Percentiles rank a stretch among this genome's conserved stretches.
phyloP scores from a whole-genome alignment of 2,329 filamentous ascomycete genomes.

The Alternaria gansuensis region DNA sequence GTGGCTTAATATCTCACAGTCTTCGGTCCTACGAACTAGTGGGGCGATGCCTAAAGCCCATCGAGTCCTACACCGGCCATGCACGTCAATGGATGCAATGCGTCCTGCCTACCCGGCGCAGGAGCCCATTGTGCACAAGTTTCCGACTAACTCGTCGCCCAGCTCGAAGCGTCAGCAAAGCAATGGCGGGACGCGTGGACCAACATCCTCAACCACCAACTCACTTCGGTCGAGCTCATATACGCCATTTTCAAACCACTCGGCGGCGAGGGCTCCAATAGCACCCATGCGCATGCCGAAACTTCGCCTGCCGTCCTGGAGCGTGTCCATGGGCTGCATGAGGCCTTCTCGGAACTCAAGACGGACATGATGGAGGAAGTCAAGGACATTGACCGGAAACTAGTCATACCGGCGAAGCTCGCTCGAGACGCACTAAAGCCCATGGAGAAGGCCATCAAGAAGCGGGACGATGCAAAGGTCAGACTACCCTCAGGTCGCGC shows the following conservation, averaged over 20 bases:
- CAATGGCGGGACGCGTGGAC: constrained; percentile 83
- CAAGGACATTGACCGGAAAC: constrained; percentile 71
- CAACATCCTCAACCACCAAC: constrained; percentile 73
- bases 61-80: not conserved
- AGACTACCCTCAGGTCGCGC: not conserved
- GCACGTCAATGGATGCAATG: not conserved
- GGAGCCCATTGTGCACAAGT: not conserved
- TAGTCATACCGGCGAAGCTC: constrained; percentile 74
- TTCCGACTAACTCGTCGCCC: constrained; percentile 11
- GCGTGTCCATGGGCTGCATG: constrained; percentile 70
- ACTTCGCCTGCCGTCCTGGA: constrained; percentile 71
- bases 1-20: constrained; percentile 14
- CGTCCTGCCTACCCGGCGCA: not conserved
- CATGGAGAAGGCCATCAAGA: constrained; percentile 84
- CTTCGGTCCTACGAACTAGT: constrained; percentile 25
- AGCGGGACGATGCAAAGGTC: constrained; percentile 79
- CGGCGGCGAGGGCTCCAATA: constrained; percentile 66
- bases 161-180: constrained; percentile 80
- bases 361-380: constrained; percentile 76
- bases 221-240: constrained; percentile 72
- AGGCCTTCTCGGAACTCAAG: constrained; percentile 74
- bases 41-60: constrained; percentile 25
- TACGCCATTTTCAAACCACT: constrained; percentile 81
- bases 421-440: constrained; percentile 74
- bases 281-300: constrained; percentile 60